Conservation (phyloP, 495 filamentous ascomycete genomes). For the Aspergillus sclerotioniger region DNA sequence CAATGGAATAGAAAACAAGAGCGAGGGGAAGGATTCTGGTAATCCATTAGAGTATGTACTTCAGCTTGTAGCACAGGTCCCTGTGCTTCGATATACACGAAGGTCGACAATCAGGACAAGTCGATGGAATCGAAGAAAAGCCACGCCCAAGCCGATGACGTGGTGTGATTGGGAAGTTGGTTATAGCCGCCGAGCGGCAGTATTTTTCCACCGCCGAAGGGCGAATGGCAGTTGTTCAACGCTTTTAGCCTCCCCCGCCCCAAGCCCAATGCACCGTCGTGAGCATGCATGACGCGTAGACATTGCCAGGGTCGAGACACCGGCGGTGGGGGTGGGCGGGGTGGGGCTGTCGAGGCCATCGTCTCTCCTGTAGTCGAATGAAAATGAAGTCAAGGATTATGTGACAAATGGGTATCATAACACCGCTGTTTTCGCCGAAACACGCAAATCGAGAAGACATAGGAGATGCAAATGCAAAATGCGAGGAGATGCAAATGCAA, state of each 20-base stretch:
- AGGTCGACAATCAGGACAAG: background rate
- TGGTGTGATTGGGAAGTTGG: background rate
- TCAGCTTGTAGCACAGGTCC: constrained; percentile 5
- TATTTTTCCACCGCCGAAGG: background rate
- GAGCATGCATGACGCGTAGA: constrained; percentile 1
- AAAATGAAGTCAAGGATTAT: constrained; percentile 28
- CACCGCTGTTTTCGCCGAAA: constrained; percentile 36
- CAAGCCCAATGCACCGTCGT: background rate
- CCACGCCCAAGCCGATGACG: background rate
- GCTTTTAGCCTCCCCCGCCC: background rate
- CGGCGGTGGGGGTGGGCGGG: background rate
- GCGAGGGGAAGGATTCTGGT: constrained; percentile 6
- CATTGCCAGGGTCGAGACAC: background rate
- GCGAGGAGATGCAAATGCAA: constrained; percentile 18
- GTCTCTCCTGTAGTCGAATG: constrained; percentile 21
- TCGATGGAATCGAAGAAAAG: background rate
- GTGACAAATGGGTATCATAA: constrained; percentile 50
- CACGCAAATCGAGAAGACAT: constrained; percentile 34
- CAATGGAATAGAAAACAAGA: background rate
- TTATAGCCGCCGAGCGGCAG: background rate
- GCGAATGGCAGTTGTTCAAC: background rate
- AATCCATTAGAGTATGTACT: constrained; percentile 19
- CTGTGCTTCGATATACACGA: constrained; percentile 12
- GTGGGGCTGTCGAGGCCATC: constrained; percentile 3
- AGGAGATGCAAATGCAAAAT: constrained; percentile 18